Evolutionary conservation across 2,329 filamentous ascomycete genomes (phyloP).

Genomic region (Myriosclerotinia scirpicola): DNA sequence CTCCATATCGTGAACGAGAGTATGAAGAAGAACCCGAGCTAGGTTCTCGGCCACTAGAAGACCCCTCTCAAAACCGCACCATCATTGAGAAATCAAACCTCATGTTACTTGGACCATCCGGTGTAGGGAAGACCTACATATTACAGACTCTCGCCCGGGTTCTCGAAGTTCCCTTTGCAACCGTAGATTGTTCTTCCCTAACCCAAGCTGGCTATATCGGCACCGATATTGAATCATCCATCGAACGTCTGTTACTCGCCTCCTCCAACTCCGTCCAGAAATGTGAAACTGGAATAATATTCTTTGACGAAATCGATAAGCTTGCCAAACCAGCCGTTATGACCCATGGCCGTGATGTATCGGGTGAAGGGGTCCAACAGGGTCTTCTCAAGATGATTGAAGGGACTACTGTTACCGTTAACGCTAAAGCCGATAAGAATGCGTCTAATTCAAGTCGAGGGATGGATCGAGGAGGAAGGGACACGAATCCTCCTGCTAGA

Average conservation of each 20-base stretch:
- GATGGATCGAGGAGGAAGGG: constrained; percentile 30
- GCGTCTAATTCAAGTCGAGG: constrained; percentile 23
- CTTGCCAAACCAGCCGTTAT: constrained; percentile 81
- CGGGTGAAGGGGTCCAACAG: constrained; percentile 95
- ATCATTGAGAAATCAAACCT: constrained; percentile 92
- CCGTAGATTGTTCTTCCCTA: constrained; percentile 93
- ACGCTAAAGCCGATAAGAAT: constrained; percentile 71
- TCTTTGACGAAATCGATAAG: constrained; percentile 96
- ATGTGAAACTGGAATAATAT: constrained; percentile 89
- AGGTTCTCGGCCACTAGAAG: constrained; percentile 29
- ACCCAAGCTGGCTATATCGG: constrained; percentile 98
- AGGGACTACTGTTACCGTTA: constrained; percentile 88
- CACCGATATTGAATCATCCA: constrained; percentile 94
- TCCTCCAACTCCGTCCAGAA: constrained; percentile 84
- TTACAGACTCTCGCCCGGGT: constrained; percentile 80
- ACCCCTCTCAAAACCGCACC: constrained; percentile 28
- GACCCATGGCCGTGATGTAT: constrained; percentile 83
- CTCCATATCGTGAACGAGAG: constrained; percentile 20
- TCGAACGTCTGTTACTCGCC: constrained; percentile 85
- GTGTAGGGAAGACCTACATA: constrained; percentile 96
- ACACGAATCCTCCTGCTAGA: constrained; percentile 31
- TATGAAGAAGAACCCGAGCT: constrained; percentile 27
- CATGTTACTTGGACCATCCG: constrained; percentile 84
- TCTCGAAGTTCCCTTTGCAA: constrained; percentile 92
- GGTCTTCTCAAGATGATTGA: constrained; percentile 94